phyloP scores from a whole-genome alignment of 768 basidiomycete species.

The Amyloporia xantha region DNA sequence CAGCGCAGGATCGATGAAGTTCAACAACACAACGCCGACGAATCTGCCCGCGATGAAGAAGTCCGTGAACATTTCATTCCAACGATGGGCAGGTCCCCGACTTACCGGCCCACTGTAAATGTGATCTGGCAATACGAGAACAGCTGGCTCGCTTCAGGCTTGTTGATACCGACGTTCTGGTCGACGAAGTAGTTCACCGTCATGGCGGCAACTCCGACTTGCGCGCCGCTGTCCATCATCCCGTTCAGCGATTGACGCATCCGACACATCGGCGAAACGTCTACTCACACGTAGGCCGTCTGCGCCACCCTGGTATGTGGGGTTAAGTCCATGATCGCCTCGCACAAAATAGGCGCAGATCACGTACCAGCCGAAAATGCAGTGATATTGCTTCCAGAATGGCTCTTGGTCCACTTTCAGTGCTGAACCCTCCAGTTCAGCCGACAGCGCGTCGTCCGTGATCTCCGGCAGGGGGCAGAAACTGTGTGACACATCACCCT shows the following conservation, averaged over 20 bases:
- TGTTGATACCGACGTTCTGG: conserved; percentile 46
- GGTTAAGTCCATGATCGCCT: neutral
- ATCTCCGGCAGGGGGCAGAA: conserved; percentile 67
- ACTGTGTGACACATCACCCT: conserved; percentile 27
- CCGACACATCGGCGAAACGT: neutral
- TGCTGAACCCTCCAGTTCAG: conserved; percentile 40
- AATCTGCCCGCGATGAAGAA: too few species aligned
- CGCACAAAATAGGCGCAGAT: neutral
- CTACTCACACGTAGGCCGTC: conserved; percentile 52
- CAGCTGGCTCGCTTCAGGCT: conserved; percentile 50
- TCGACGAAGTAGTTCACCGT: conserved; percentile 68
- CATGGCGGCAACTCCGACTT: conserved; percentile 60
- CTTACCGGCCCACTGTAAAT: conserved; percentile 54
- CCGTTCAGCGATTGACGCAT: neutral
- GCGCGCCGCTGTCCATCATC: conserved; percentile 49
- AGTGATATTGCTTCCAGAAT: conserved; percentile 65
- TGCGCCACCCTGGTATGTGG: conserved; percentile 45
- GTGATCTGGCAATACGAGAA: conserved; percentile 72
- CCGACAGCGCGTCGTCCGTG: conserved; percentile 54
- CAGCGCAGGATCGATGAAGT: conserved; percentile 59
- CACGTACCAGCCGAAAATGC: conserved; percentile 53
- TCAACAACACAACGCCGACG: conserved; percentile 52
- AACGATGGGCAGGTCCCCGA: conserved; percentile 9
- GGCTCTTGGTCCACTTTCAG: conserved; percentile 38
- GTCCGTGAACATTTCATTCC: neutral